phyloP scores from a whole-genome alignment of 2,329 filamentous ascomycete genomes.

The Cordyceps javanica region DNA sequence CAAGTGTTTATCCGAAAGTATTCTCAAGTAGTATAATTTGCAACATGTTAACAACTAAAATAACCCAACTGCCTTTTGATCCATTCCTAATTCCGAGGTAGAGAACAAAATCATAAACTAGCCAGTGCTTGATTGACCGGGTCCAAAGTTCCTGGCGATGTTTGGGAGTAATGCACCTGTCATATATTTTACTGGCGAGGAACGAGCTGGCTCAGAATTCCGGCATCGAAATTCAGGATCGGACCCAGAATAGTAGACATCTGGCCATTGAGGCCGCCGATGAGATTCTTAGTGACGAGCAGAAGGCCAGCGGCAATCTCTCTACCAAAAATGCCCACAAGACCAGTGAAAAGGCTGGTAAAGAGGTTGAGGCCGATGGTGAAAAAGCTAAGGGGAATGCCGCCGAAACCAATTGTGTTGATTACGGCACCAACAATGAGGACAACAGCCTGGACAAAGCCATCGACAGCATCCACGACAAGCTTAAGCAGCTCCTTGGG shows the following conservation, averaged over 20 bases:
- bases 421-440: background rate
- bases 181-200: background rate
- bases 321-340: background rate
- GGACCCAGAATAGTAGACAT: background rate
- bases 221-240: background rate
- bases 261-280: background rate
- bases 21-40: too few species aligned
- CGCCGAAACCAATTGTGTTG: background rate
- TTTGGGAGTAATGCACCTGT: background rate
- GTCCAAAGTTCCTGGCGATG: background rate
- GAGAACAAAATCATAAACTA: background rate
- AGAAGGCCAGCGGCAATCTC: background rate
- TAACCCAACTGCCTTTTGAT: too few species aligned
- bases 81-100: background rate
- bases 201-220: background rate
- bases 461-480: background rate
- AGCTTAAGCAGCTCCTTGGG: background rate
- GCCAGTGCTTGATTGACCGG: background rate
- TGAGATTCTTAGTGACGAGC: background rate
- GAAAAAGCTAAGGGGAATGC: background rate
- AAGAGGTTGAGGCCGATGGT: background rate
- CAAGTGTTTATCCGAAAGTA: too few species aligned
- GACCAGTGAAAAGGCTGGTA: background rate
- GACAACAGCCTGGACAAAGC: background rate
- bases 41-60: too few species aligned